Conservation (phyloP, 495 filamentous ascomycete species). For the Penicillium cataractarum region DNA sequence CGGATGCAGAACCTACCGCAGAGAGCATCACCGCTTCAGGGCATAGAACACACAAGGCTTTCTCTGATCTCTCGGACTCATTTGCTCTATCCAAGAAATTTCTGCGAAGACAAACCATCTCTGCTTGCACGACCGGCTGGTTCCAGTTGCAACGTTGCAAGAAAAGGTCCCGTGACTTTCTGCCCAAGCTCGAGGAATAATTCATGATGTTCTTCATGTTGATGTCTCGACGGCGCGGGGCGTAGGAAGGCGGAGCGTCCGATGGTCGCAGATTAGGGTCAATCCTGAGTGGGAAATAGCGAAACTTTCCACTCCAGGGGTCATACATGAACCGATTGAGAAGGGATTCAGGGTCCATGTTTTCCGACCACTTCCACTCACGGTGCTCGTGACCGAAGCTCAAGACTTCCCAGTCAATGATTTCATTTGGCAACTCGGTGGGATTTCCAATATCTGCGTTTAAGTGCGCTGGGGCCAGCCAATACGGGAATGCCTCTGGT, state of each 20-base stretch:
- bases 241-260: slow-evolving; percentile 56
- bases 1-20: slow-evolving; percentile 55
- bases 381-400: slow-evolving; percentile 52
- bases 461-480: slow-evolving; percentile 64
- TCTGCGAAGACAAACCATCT: slow-evolving; percentile 71
- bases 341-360: slow-evolving; percentile 60
- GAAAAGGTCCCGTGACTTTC: slow-evolving; percentile 51
- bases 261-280: slow-evolving; percentile 48
- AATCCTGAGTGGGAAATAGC: slow-evolving; percentile 49
- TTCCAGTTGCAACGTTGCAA: slow-evolving; percentile 52
- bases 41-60: slow-evolving; percentile 51
- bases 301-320: slow-evolving; percentile 65
- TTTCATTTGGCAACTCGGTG: slow-evolving; percentile 13
- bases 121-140: slow-evolving; percentile 79
- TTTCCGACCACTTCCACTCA: slow-evolving; percentile 57
- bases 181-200: slow-evolving; percentile 63
- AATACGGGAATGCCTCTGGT: slow-evolving; percentile 77
- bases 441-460: background rate
- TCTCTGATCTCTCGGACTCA: slow-evolving; percentile 52
- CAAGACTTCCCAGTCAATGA: slow-evolving; percentile 72
- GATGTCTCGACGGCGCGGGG: slow-evolving; percentile 43
- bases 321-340: slow-evolving; percentile 72
- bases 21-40: slow-evolving; percentile 73
- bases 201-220: slow-evolving; percentile 65
- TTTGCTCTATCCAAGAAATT: slow-evolving; percentile 74